phyloP scores from a whole-genome alignment of 1,284 basidiomycete species.

The Hortiboletus rubellus region DNA sequence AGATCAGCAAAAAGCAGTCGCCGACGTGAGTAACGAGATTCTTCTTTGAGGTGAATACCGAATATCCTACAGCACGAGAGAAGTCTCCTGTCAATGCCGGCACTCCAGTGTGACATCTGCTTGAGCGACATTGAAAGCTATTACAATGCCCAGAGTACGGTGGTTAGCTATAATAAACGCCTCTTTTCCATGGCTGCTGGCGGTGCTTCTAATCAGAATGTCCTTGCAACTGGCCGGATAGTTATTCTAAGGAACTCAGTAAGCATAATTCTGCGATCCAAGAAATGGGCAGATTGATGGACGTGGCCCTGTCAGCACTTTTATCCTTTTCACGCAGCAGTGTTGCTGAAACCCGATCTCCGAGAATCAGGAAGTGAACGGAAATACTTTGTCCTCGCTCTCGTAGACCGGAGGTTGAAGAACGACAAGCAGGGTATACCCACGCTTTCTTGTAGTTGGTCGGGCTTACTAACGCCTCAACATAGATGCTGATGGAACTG shows the following conservation, averaged over 20 bases:
- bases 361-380: slow-evolving; percentile 50
- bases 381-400: slow-evolving; percentile 73
- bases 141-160: slow-evolving; percentile 75
- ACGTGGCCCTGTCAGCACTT: slow-evolving; percentile 65
- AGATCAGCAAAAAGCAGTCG: slow-evolving; percentile 88
- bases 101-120: slow-evolving; percentile 72
- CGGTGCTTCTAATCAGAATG: slow-evolving; percentile 69
- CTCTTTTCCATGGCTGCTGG: slow-evolving; percentile 66
- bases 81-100: slow-evolving; percentile 62
- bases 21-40: slow-evolving; percentile 54
- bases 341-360: slow-evolving; percentile 75
- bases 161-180: slow-evolving; percentile 66
- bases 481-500: slow-evolving; percentile 61
- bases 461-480: neutral
- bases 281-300: neutral
- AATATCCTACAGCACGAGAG: slow-evolving; percentile 65
- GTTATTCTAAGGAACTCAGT: slow-evolving; percentile 85
- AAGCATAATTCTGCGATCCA: slow-evolving; percentile 29
- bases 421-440: slow-evolving; percentile 51
- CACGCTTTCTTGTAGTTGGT: neutral
- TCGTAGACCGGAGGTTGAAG: slow-evolving; percentile 70
- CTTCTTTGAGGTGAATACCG: neutral
- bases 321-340: slow-evolving; percentile 63
- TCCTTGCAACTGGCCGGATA: slow-evolving; percentile 74
- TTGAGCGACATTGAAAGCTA: slow-evolving; percentile 68